phyloP scores from a whole-genome alignment of 2,329 filamentous ascomycete genomes.

The Fusarium tuaranense region DNA sequence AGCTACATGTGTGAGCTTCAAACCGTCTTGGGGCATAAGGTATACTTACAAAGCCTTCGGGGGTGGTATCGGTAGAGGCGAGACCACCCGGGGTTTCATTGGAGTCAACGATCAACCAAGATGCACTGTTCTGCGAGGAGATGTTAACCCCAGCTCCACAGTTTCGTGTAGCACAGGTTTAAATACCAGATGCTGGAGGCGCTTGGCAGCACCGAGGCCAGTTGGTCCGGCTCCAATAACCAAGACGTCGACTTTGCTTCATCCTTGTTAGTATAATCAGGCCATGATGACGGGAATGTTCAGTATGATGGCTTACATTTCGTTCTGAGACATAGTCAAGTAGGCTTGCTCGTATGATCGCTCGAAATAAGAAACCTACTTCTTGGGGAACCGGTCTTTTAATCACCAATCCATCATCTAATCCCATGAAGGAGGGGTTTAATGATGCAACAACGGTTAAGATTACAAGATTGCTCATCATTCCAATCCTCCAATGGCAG shows the following conservation, averaged over 20 bases:
- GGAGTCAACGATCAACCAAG: conserved; percentile 95
- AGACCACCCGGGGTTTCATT: conserved; percentile 94
- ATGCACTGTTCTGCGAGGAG: conserved; percentile 79
- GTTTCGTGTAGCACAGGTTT: conserved; percentile 14
- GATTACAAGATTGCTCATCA: neutral
- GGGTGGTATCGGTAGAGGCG: conserved; percentile 93
- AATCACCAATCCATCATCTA: neutral
- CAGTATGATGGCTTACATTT: neutral
- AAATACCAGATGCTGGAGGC: conserved; percentile 91
- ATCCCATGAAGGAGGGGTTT: neutral
- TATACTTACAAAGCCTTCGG: conserved; percentile 92
- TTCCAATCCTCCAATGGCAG: neutral
- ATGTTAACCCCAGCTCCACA: conserved; percentile 36
- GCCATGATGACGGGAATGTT: neutral
- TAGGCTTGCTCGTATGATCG: neutral
- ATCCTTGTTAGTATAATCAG: neutral
- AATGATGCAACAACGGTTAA: neutral
- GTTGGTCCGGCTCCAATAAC: conserved; percentile 98
- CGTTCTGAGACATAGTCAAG: neutral
- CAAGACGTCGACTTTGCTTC: conserved; percentile 92
- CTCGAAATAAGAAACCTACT: neutral
- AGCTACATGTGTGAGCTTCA: conserved; percentile 67
- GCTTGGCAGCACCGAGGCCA: conserved; percentile 97
- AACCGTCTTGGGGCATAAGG: conserved; percentile 16
- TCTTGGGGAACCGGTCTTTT: neutral